A percentile compares a stretch with the other conserved stretches of the same genome.
These are phyloP conservation scores for Cichorium intybus DNA, from an alignment of 140 eudicot genomes.

Conservation along the genomic window DNA sequence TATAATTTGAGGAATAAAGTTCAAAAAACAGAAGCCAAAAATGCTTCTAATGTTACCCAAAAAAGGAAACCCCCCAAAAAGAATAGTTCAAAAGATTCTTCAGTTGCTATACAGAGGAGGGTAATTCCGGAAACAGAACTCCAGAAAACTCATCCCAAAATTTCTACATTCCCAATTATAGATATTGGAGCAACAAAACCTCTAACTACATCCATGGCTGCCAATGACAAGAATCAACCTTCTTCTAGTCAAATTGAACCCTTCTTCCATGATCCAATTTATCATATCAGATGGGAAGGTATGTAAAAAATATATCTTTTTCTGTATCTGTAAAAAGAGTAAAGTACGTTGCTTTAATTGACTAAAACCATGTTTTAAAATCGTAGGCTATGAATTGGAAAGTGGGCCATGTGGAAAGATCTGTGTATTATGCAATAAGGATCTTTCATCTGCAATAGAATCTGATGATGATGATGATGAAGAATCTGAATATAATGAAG, in stretches of 20 bases:
- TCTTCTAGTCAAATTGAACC: conserved; percentile 27
- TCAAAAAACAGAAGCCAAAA: conserved; percentile 30
- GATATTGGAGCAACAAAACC: conserved; percentile 23
- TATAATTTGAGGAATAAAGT: conserved; percentile 31
- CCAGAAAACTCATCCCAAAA: conserved; percentile 6
- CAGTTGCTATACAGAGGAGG: conserved; percentile 17
- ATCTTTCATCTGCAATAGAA: conserved; percentile 33
- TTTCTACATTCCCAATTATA: conserved; percentile 12
- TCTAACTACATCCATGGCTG: conserved; percentile 22
- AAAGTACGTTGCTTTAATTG: no score
- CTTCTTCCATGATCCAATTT: conserved; percentile 23
- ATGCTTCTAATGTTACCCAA: background rate
- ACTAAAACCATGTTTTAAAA: background rate
- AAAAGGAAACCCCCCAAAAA: conserved; percentile 17
- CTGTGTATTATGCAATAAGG: conserved; percentile 43
- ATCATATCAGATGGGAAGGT: conserved; percentile 52
- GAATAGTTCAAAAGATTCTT: conserved; percentile 16
- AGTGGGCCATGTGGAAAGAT: conserved; percentile 21
- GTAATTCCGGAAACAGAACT: conserved; percentile 4
- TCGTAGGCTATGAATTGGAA: conserved; percentile 30
- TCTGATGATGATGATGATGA: conserved; percentile 2
- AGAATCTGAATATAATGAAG: conserved; percentile 31
- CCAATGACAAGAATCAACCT: conserved; percentile 19
- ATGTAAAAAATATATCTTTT: background rate
- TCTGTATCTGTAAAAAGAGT: no score